A percentile compares a stretch with the other conserved stretches of the same genome.
phyloP scores from a whole-genome alignment of 1,139 yeast species.

The Arxiozyma heterogenica region DNA sequence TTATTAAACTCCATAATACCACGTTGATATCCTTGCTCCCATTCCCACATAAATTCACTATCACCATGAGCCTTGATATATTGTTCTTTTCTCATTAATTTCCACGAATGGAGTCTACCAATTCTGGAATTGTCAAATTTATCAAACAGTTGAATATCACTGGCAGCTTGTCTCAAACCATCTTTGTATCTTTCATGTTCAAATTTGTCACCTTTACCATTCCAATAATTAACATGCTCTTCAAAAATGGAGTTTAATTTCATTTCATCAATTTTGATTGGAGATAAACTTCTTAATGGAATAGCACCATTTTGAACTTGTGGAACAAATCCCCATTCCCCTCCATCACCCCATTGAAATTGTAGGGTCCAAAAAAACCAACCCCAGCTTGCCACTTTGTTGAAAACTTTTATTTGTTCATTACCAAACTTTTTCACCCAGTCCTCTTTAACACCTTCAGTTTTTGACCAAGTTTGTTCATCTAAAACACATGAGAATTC shows the following conservation, averaged over 20 bases:
- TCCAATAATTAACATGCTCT: slow-evolving; percentile 63
- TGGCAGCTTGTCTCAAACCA: slow-evolving; percentile 69
- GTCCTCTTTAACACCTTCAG: slow-evolving; percentile 31
- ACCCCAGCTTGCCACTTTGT: slow-evolving; percentile 52
- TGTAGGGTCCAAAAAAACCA: slow-evolving; percentile 86
- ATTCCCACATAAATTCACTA: slow-evolving; percentile 66
- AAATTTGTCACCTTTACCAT: slow-evolving; percentile 49
- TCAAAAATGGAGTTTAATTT: slow-evolving; percentile 35
- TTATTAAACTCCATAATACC: slow-evolving; percentile 37
- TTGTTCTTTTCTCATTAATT: slow-evolving; percentile 43
- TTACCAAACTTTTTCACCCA: slow-evolving; percentile 40
- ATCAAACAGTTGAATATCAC: slow-evolving; percentile 60
- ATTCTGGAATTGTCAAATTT: slow-evolving; percentile 58
- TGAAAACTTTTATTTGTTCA: slow-evolving; percentile 38
- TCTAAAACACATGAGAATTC: slow-evolving; percentile 88
- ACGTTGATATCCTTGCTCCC: slow-evolving; percentile 72
- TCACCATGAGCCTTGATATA: slow-evolving; percentile 50
- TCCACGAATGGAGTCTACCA: slow-evolving; percentile 71
- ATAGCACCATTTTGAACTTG: slow-evolving; percentile 64
- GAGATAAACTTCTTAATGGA: slow-evolving; percentile 20
- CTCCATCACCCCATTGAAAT: slow-evolving; percentile 83
- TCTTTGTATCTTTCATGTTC: slow-evolving; percentile 76
- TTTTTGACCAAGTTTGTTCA: slow-evolving; percentile 58
- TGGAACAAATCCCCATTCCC: slow-evolving; percentile 89
- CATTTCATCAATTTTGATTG: slow-evolving; percentile 34